Conservation (phyloP, 208 protist genomes). For the Leishmania lainsoni region DNA sequence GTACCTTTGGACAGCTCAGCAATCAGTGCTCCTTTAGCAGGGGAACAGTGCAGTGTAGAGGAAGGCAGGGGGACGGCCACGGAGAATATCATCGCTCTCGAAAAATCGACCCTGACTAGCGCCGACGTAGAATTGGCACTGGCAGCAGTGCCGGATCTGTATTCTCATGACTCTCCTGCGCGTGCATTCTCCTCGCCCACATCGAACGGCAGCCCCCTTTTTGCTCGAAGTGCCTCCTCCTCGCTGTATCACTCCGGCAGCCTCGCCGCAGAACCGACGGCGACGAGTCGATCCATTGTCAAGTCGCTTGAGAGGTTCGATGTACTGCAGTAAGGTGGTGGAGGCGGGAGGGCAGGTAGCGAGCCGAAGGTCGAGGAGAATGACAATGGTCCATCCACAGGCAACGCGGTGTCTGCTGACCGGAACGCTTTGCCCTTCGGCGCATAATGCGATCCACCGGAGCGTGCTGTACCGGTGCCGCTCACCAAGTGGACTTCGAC, state of each 20-base stretch:
- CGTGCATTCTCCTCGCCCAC: not conserved
- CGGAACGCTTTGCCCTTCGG: not conserved
- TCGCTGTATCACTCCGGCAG: constrained; percentile 9
- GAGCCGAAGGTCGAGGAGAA: not conserved
- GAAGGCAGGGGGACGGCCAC: not conserved
- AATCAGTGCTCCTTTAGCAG: not conserved
- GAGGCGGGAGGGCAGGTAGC: not conserved
- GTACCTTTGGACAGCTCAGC: not conserved
- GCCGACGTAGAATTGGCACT: constrained; percentile 1
- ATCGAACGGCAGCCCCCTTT: not conserved
- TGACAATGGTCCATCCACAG: too few relatives aligned
- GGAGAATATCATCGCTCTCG: not conserved
- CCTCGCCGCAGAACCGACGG: constrained; percentile 3
- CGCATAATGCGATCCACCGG: not conserved
- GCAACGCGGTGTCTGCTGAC: not conserved
- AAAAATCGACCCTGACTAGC: not conserved
- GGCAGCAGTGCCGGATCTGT: not conserved
- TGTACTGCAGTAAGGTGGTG: not conserved
- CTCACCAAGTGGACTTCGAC: constrained; percentile 1
- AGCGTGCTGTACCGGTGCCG: not conserved
- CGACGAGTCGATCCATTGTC: not conserved
- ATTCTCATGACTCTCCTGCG: not conserved
- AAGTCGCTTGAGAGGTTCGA: not conserved
- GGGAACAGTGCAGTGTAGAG: not conserved
- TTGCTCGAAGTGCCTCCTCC: not conserved